Percentiles rank a stretch among this genome's conserved stretches.
phyloP scores from a whole-genome alignment of 805 yeast species.

The Myxozyma mucilagina region DNA sequence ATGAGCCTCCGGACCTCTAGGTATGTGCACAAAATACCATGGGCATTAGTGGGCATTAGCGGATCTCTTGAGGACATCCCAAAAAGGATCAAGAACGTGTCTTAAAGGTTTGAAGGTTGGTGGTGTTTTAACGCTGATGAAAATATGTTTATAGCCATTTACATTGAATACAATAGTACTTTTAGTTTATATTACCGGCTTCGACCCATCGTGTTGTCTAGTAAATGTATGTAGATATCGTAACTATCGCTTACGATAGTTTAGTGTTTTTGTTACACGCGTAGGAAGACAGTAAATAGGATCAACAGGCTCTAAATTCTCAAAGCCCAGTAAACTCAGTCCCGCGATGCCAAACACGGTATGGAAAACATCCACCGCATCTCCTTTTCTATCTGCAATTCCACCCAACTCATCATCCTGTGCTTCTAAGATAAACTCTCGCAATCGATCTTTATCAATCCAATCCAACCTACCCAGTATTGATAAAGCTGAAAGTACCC shows the following conservation, averaged over 20 bases:
- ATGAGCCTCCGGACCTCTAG: too few species aligned
- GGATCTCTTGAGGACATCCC: too few species aligned
- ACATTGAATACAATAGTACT: too few species aligned
- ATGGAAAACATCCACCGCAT: conserved; percentile 90
- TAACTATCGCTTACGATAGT: neutral
- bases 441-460: conserved; percentile 68
- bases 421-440: conserved; percentile 65
- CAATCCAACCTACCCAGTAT: conserved; percentile 62
- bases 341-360: conserved; percentile 91
- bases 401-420: conserved; percentile 76
- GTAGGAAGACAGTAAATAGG: conserved; percentile 86
- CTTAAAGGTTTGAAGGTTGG: too few species aligned
- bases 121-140: too few species aligned
- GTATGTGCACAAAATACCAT: too few species aligned
- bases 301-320: conserved; percentile 62
- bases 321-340: conserved; percentile 68
- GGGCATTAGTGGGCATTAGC: too few species aligned
- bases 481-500: conserved; percentile 57
- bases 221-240: neutral
- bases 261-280: conserved; percentile 42
- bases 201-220: too few species aligned
- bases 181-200: too few species aligned
- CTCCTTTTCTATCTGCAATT: conserved; percentile 85
- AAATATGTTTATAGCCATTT: too few species aligned
- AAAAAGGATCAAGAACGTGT: too few species aligned